Base-by-base conservation (phyloP, 768 basidiomycete species). In the Boletus rex-veris region DNA sequence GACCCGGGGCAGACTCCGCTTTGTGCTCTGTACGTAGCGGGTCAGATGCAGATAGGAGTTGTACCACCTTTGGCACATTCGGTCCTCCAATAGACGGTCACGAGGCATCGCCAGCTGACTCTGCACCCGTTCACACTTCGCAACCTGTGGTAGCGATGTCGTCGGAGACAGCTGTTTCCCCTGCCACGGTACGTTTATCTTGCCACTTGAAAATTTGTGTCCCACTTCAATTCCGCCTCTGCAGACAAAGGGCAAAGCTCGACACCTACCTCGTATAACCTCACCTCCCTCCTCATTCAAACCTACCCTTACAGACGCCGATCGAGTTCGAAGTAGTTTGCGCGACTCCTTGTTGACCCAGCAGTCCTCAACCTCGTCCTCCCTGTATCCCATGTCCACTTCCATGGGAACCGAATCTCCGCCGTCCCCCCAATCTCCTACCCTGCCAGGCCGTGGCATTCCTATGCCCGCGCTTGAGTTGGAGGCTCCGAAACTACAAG, bases 321-420 rank as follows among this genome's bases (percentile, higher is more conserved):
- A 72, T 59, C 55, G 79, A 58, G 69, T 71, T 31, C 80, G 83
- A 54, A 83, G 84, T 67, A 84, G 80, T 15, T 64, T 85, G 45
- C 74, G 79, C 48, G 76, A 77, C 60, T 83, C 81, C 24, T 46
- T 79, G 8, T 73, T 82, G 33, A 87, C 86, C 4, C 81, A 84
- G 43, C 74, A 82, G 54, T 88, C 88, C 3, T 79, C 77, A 10
- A 77, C 78, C n/a, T 84, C 86, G 15, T 89, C 89, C 5, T 91
- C 90, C 15, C 71, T 89, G 19, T 92, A 91, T 64, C 89, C 90
- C 48, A 75, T 81, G 44, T 88, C 88, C 39, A 84, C 85, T 6
- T 83, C 84, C 7, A 83, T 82, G 40, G 79, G 75, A 16, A 80
- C 85, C 36, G 84, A 86, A 49, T 88, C 86, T 5, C 83, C 75